phyloP scores from a whole-genome alignment of 176 grass and related monocot genomes.

The Cenchrus americanus region DNA sequence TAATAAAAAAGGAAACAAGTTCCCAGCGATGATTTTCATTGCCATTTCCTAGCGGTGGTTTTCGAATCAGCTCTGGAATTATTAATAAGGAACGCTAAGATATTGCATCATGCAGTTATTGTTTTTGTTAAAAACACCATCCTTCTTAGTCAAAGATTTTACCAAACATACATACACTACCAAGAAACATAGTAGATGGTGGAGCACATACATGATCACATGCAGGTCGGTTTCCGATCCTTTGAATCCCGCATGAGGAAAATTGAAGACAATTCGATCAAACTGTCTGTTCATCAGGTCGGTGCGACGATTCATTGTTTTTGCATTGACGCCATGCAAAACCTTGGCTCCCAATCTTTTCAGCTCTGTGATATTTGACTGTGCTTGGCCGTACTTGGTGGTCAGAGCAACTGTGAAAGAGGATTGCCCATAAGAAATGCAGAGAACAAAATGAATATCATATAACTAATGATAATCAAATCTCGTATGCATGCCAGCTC shows the following conservation, averaged over 20 bases:
- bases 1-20: not conserved
- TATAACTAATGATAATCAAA: not conserved
- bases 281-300: constrained; percentile 50
- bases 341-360: constrained; percentile 35
- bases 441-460: not conserved
- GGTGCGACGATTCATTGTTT: constrained; percentile 50
- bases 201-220: constrained; percentile 56
- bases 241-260: constrained; percentile 78
- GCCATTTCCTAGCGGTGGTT: not conserved
- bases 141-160: not conserved
- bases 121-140: not conserved
- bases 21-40: not conserved
- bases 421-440: not conserved
- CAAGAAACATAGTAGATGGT: not conserved
- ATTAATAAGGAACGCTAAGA: not conserved
- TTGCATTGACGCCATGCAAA: constrained; percentile 51
- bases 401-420: constrained; percentile 30
- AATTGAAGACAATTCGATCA: constrained; percentile 68
- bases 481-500: not conserved
- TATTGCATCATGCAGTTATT: not conserved
- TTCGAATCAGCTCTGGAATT: not conserved
- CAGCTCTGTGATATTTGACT: constrained; percentile 48
- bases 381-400: constrained; percentile 47
- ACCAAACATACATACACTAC: not conserved
- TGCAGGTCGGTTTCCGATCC: constrained; percentile 31